A percentile compares a stretch with the other conserved stretches of the same genome.
phyloP scores from a whole-genome alignment of 805 yeast species.

The Crinitomyces ghanaensis region DNA sequence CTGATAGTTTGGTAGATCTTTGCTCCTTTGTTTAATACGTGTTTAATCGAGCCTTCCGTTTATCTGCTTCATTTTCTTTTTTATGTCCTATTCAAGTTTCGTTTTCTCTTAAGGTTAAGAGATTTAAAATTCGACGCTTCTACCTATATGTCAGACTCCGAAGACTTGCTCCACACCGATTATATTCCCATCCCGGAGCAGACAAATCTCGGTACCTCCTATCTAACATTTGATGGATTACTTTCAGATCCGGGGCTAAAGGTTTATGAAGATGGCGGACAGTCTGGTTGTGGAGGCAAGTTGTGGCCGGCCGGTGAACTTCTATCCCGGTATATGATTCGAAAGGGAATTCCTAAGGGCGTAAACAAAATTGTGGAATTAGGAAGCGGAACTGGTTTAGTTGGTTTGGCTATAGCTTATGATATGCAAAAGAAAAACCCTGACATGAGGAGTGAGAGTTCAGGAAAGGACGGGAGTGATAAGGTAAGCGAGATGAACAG shows the following conservation, averaged over 20 bases:
- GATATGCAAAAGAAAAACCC: too few relatives aligned
- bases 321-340: conserved; percentile 34
- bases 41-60: too few relatives aligned
- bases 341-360: conserved; percentile 16
- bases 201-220: conserved; percentile 30
- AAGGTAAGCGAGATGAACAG: conserved; percentile 15
- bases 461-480: not conserved
- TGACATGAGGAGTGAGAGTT: too few relatives aligned
- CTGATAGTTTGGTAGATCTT: too few relatives aligned
- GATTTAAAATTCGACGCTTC: too few relatives aligned
- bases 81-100: not conserved
- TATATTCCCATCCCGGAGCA: conserved; percentile 27
- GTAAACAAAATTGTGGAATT: conserved; percentile 36
- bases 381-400: conserved; percentile 51
- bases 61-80: not conserved
- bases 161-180: conserved; percentile 3
- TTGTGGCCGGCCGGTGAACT: conserved; percentile 53
- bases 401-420: conserved; percentile 25
- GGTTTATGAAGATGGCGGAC: conserved; percentile 47
- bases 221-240: conserved; percentile 31
- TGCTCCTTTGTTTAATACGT: too few relatives aligned
- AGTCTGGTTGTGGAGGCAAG: conserved; percentile 52
- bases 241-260: conserved; percentile 26
- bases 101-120: too few relatives aligned
- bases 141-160: too few relatives aligned